Base-by-base conservation (phyloP, 495 filamentous ascomycete species). In the Aspergillus hancockii region DNA sequence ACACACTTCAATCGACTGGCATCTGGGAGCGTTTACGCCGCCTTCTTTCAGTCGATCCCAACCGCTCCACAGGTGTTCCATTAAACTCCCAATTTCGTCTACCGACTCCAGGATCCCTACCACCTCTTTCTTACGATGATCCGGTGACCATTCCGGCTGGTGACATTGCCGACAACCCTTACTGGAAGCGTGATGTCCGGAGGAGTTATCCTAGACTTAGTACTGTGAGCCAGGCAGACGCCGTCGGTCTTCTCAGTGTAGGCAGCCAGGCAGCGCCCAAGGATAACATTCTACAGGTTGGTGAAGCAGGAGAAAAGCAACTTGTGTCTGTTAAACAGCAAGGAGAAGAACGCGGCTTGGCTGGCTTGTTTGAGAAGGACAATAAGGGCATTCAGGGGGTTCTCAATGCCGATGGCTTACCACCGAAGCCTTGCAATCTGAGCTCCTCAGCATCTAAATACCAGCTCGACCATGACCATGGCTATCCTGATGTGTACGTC, bases 101-200 rank as follows among this genome's bases (percentile, higher is more conserved):
- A 71, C 93, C 94, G 38, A 77, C 92, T 0, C 95, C 95, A 8
- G 94, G 91, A 62, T 80, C 83, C 60, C 79, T 88, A 69, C 87
- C 91, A 64, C 92, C 95, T 25, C 68, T 82, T 22, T 70, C 72
- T 28, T 98, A 97, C 76, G 86, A 90, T 71, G 95, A 98, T 69
- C 92, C 92, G 16, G 90, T 95, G 50, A 97, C 93, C 13, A 34
- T 90, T 0, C 94, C 95, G n/a, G 90, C 94, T 3, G 92, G 85
- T 55, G 94, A 99, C 73, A 85, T 98, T 62, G 94, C 94, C 65
- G 94, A 96, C 69, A 98, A 98, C 75, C 85, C 94, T 40, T 98
- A 98, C 84, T 98, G 92, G 90, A 95, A 95, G 79, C 92, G 94
- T 56, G 94, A 98, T 65, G 74, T 79, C 53, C 89, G 94, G 50